Evolutionary conservation across 257 asterid species (phyloP), one percentile per base, ranked within the genome.

Genomic region (Linderniella brevidens): DNA sequence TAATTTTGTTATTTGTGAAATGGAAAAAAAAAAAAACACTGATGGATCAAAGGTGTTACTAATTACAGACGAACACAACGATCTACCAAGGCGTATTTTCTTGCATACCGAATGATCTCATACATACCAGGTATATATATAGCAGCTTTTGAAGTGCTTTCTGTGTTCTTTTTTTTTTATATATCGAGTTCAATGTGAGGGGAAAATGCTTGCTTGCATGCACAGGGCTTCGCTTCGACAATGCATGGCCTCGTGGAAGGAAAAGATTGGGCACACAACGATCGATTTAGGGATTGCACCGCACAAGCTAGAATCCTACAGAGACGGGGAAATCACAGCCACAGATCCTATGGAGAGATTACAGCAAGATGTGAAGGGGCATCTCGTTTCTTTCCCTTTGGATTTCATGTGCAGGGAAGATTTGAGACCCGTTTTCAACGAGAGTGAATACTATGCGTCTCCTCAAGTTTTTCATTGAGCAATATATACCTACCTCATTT

Each of bases 371-470:
- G 74, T 80, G 37, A 80, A 69, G 64, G 98, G 98, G 13, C 86
- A 84, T 73, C 94, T 88, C 17, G 98, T 88, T 68, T 80, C 95
- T 40, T 88, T 76, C 58, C 95, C 98, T 17, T 59, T 84, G 77
- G 92, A 88, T 48, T 88, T 88, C 53, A 84, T 88, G 98, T 70
- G 65, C 76, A 70, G 63, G 62, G 98, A 88, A 72, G 98, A 88
- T 63, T 53, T 84, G 55, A 80, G 98, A 67, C 95, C 98, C 6
- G 84, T 80, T 13, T 88, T 84, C 56, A 88, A 80, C 20, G 98
- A 88, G 66, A 88, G 95, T 29, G 98, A 88, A 69, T 83, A 80
- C 70, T 87, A 87, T 54, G 95, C 97, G 1, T 83, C 97, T 0
- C 62, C 94, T 37, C 98, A 88, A 60, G 98, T 88, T 53, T 88